These are phyloP conservation scores for Sugiyamaella japonica DNA, from an alignment of 1,139 yeast species.

Conservation along the genomic window DNA sequence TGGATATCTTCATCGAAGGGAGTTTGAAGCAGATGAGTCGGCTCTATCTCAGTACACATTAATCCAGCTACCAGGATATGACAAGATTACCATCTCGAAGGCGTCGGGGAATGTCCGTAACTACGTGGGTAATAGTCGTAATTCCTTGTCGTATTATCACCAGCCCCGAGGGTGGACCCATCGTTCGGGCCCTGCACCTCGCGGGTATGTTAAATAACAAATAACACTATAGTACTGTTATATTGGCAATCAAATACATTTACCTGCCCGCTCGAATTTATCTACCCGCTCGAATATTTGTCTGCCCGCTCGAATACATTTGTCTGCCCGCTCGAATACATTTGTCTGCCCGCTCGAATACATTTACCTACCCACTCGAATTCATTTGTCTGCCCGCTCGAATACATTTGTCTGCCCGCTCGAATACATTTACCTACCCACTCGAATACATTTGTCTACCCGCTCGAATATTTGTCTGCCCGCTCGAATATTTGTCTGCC, in stretches of 20 bases:
- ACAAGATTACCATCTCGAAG: slow-evolving; percentile 15
- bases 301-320: not conserved
- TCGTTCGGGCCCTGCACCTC: slow-evolving; percentile 4
- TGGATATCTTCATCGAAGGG: slow-evolving; percentile 27
- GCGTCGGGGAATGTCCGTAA: slow-evolving; percentile 1
- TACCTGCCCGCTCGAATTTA: too few relatives aligned
- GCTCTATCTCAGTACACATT: slow-evolving; percentile 15
- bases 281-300: not conserved
- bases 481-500: too few relatives aligned
- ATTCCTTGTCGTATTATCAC: slow-evolving; percentile 1
- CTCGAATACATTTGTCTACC: too few relatives aligned
- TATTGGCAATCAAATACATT: slow-evolving; percentile 3
- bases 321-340: not conserved
- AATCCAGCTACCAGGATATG: slow-evolving; percentile 17
- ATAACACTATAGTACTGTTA: slow-evolving; percentile 2
- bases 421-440: too few relatives aligned
- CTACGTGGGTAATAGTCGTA: slow-evolving; percentile 1
- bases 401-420: too few relatives aligned
- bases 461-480: too few relatives aligned
- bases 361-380: too few relatives aligned
- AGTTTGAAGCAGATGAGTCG: slow-evolving; percentile 21
- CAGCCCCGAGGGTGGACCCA: not conserved
- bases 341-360: too few relatives aligned
- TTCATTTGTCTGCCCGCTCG: too few relatives aligned
- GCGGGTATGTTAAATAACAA: slow-evolving; percentile 9